phyloP scores from a whole-genome alignment of 306 rosid genomes.

The Luffa acutangula region DNA sequence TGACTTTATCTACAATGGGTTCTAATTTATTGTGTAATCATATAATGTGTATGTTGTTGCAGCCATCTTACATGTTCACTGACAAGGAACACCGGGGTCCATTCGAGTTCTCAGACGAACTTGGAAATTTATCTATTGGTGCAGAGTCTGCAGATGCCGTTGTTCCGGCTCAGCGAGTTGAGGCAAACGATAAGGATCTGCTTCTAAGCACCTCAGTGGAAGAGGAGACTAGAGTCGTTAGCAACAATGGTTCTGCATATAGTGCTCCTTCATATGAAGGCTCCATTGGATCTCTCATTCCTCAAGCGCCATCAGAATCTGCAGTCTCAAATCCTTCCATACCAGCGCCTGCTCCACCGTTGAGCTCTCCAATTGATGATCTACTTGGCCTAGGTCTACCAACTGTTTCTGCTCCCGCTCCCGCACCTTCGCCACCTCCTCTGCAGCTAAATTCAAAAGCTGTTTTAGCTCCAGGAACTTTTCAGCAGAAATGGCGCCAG shows the following conservation, averaged over 20 bases:
- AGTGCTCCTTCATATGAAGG: conserved; percentile 68
- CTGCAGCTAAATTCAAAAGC: conserved; percentile 84
- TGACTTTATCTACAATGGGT: neutral
- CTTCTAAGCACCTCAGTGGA: conserved; percentile 80
- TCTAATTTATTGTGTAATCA: neutral
- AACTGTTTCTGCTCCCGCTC: conserved; percentile 26
- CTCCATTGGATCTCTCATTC: conserved; percentile 28
- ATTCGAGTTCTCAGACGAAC: conserved; percentile 84
- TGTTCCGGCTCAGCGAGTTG: conserved; percentile 79
- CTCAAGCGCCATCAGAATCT: conserved; percentile 48
- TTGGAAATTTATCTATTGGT: conserved; percentile 65
- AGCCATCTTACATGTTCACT: conserved; percentile 99
- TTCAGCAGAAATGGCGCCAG: conserved; percentile 99
- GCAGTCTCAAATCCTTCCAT: conserved; percentile 26
- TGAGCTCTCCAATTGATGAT: conserved; percentile 73
- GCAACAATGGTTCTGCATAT: conserved; percentile 61
- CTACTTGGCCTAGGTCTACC: conserved; percentile 73
- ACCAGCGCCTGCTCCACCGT: conserved; percentile 34
- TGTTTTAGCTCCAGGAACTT: conserved; percentile 66
- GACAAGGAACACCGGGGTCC: conserved; percentile 93
- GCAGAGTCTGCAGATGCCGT: conserved; percentile 57
- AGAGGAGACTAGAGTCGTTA: conserved; percentile 61
- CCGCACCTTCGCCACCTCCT: conserved; percentile 52
- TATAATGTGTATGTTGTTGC: conserved; percentile 25
- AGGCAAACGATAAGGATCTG: conserved; percentile 91